These are phyloP conservation scores for Saccharomyces hybrid DNA, from an alignment of 1,139 yeast species.

Conservation along the genomic window DNA sequence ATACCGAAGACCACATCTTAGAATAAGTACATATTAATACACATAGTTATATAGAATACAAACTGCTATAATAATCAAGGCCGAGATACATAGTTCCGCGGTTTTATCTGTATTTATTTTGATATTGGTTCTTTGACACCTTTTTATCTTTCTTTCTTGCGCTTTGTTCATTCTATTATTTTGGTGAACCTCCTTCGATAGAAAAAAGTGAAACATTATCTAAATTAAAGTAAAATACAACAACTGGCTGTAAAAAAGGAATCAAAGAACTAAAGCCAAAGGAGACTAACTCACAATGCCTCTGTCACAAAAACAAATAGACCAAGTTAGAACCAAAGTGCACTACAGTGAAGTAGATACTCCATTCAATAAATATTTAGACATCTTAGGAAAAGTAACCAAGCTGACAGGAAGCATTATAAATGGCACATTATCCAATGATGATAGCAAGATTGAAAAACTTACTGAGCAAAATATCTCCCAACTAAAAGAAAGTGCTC, in stretches of 20 bases:
- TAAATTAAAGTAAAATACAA: not conserved
- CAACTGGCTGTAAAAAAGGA: not conserved
- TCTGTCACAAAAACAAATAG: conserved; percentile 10
- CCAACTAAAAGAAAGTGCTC: conserved; percentile 12
- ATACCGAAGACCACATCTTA: not conserved
- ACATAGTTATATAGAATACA: not conserved
- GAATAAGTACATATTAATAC: not conserved
- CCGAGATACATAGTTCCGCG: not conserved
- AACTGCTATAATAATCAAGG: not conserved
- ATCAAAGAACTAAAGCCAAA: not conserved
- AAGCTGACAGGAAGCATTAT: conserved; percentile 14
- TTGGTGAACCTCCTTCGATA: not conserved
- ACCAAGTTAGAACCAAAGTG: conserved; percentile 21
- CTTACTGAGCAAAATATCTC: conserved; percentile 10
- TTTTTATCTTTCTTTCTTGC: not conserved
- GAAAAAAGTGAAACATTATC: not conserved
- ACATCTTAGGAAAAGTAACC: conserved; percentile 14
- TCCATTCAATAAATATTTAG: conserved; percentile 21
- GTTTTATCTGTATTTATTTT: not conserved
- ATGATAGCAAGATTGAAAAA: conserved; percentile 3
- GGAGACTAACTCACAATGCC: conserved; percentile 9
- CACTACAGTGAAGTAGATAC: conserved; percentile 21
- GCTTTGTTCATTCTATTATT: not conserved
- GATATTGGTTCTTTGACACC: not conserved
- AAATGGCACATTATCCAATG: conserved; percentile 13